Evolutionary conservation across 139 green algal genomes (phyloP).

Genomic region (Zygnema cylindricum): DNA sequence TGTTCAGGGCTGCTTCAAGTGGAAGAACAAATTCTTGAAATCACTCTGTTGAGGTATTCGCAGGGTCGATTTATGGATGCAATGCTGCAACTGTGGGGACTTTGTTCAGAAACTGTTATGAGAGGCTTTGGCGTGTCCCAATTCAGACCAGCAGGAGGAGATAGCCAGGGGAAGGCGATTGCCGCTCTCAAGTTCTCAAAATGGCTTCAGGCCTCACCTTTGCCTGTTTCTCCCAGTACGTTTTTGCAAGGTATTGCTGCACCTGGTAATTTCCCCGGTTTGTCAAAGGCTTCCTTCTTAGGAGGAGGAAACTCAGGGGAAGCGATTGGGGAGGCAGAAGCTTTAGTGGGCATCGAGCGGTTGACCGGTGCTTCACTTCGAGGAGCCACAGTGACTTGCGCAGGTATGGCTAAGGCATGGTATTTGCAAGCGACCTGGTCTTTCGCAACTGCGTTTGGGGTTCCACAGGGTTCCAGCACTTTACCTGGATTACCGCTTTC

Average conservation of each 20-base stretch:
- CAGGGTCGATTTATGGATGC: neutral
- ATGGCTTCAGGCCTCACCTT: neutral
- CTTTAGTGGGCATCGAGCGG: neutral
- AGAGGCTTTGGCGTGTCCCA: neutral
- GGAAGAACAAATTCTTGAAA: neutral
- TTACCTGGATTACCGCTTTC: neutral
- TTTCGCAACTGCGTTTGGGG: neutral
- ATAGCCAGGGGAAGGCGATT: neutral
- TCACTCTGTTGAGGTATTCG: neutral
- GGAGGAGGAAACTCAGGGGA: neutral
- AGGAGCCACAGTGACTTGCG: neutral
- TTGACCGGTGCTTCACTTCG: neutral
- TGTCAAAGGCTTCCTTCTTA: neutral
- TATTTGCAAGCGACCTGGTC: neutral
- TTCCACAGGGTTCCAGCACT: neutral
- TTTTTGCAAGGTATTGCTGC: neutral
- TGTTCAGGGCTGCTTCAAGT: neutral
- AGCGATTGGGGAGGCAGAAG: neutral
- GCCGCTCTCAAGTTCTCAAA: neutral
- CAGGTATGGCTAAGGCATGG: neutral
- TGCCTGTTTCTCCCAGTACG: neutral
- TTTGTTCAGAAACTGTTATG: neutral
- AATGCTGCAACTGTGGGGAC: constrained; percentile 3
- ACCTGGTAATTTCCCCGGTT: neutral
- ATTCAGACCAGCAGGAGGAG: neutral